Evolutionary conservation across 202 grass and related monocot genomes (phyloP).

Genomic region (Bolboschoenoplectus hybrid): DNA sequence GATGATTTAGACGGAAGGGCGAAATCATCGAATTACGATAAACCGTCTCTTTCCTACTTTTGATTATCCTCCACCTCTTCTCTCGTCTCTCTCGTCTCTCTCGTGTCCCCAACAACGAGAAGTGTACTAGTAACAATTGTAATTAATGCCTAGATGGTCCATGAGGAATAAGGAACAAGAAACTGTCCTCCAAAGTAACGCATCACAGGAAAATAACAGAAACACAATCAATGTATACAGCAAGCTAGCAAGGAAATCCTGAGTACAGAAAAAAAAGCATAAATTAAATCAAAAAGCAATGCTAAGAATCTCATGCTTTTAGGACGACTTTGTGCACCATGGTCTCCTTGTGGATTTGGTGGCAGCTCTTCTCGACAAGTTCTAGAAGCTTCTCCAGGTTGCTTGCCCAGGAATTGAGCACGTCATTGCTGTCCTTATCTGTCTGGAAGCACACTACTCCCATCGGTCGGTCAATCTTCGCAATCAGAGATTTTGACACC

Average conservation of each 20-base stretch:
- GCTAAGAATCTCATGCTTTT: constrained; percentile 49
- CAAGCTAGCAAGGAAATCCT: not conserved
- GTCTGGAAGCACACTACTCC: constrained; percentile 71
- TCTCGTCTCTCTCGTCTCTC: too few relatives aligned
- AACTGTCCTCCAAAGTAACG: not conserved
- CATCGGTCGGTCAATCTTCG: constrained; percentile 86
- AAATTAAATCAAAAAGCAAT: not conserved
- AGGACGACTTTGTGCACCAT: constrained; percentile 92
- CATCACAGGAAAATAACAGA: constrained; percentile 1
- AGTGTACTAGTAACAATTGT: not conserved
- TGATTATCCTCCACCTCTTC: too few relatives aligned
- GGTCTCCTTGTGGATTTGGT: constrained; percentile 96
- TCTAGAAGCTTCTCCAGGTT: constrained; percentile 97
- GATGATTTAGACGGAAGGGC: too few relatives aligned
- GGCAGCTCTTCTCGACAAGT: constrained; percentile 92
- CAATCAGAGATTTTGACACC: constrained; percentile 78
- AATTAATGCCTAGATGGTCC: not conserved
- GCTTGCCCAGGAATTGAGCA: constrained; percentile 73
- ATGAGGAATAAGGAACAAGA: constrained; percentile 11
- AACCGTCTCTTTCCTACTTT: too few relatives aligned
- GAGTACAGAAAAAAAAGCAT: constrained; percentile 1
- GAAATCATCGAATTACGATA: too few relatives aligned
- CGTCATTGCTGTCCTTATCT: constrained; percentile 64
- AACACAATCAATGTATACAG: constrained; percentile 21
- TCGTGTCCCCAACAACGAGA: not conserved